These are phyloP conservation scores for Microdochium trichocladiopsis DNA, from an alignment of 2,329 filamentous ascomycete species.

Conservation along the genomic window DNA sequence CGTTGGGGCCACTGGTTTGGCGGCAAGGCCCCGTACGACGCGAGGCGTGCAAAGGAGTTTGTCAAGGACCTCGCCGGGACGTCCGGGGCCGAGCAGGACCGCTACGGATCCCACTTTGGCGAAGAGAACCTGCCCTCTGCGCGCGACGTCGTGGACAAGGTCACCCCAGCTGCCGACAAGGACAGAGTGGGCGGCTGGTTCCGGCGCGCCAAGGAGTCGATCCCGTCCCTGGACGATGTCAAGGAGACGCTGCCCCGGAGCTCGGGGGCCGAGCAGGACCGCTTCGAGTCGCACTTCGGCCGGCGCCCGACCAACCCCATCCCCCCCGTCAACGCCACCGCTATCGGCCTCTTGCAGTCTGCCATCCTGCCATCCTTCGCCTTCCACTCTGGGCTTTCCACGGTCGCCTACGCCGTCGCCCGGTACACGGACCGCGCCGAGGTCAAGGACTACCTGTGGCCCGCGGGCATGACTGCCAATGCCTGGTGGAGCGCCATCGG, in stretches of 20 bases:
- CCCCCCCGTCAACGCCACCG: conserved; percentile 11
- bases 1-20: conserved; percentile 12
- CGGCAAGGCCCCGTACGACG: conserved; percentile 6
- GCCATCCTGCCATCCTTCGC: conserved; percentile 46
- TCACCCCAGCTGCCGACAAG: conserved; percentile 12
- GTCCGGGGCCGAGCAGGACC: conserved; percentile 8
- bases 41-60: conserved; percentile 8
- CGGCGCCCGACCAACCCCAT: conserved; percentile 6
- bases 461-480: conserved; percentile 44
- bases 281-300: conserved; percentile 14
- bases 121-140: neutral
- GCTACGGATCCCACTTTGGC: neutral
- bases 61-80: conserved; percentile 8
- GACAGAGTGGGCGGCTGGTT: conserved; percentile 14
- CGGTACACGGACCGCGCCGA: conserved; percentile 47
- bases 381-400: conserved; percentile 42
- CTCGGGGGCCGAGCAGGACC: conserved; percentile 10
- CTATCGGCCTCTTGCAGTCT: conserved; percentile 43
- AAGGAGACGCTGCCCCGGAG: conserved; percentile 8
- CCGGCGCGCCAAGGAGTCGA: conserved; percentile 8
- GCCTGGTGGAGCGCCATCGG: conserved; percentile 55
- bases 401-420: conserved; percentile 42
- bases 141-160: neutral
- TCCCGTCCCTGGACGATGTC: conserved; percentile 4
- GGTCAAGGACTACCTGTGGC: conserved; percentile 55